Evolutionary conservation across 2,329 filamentous ascomycete species (phyloP).

Genomic region (Volutella citrinella): DNA sequence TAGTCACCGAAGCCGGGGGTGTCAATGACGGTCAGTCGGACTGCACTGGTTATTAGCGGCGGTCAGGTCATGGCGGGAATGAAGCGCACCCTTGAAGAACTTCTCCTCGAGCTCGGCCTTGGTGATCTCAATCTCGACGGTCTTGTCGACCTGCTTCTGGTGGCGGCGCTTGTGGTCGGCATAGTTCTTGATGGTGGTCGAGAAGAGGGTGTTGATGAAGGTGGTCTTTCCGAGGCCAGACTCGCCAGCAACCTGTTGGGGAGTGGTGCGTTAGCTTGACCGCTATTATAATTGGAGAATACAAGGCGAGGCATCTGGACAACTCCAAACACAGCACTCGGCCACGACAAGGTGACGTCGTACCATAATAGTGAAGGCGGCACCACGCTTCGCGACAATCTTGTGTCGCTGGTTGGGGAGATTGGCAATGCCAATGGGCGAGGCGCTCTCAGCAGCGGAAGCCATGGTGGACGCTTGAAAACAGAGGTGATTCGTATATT

Average conservation of each 20-base stretch:
- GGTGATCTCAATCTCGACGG: slow-evolving; percentile 99
- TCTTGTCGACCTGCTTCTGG: slow-evolving; percentile 99
- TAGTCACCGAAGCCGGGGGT: slow-evolving; percentile 99
- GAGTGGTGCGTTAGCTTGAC: too few species aligned
- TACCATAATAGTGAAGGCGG: slow-evolving; percentile 99
- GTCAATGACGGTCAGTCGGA: slow-evolving; percentile 97
- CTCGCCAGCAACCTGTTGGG: slow-evolving; percentile 95
- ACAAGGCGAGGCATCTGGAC: too few species aligned
- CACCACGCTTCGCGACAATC: slow-evolving; percentile 80
- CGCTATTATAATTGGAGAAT: too few species aligned
- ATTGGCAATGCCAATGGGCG: slow-evolving; percentile 72
- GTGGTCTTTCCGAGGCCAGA: slow-evolving; percentile 98
- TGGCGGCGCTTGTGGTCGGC: slow-evolving; percentile 99
- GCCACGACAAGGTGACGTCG: too few species aligned
- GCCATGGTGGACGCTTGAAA: slow-evolving; percentile 43
- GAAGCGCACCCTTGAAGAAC: slow-evolving; percentile 98
- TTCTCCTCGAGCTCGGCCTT: slow-evolving; percentile 99
- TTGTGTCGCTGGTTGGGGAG: slow-evolving; percentile 73
- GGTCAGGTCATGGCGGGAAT: too few species aligned
- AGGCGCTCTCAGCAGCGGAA: slow-evolving; percentile 58
- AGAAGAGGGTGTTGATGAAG: slow-evolving; percentile 99
- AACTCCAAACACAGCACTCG: too few species aligned
- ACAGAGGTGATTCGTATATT: neutral
- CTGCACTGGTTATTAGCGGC: slow-evolving; percentile 49
- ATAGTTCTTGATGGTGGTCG: slow-evolving; percentile 99